A percentile compares a stretch with the other conserved stretches of the same genome.
These are phyloP conservation scores for Boletellus dicymbophilus DNA, from an alignment of 1,284 basidiomycete genomes.

Conservation along the genomic window DNA sequence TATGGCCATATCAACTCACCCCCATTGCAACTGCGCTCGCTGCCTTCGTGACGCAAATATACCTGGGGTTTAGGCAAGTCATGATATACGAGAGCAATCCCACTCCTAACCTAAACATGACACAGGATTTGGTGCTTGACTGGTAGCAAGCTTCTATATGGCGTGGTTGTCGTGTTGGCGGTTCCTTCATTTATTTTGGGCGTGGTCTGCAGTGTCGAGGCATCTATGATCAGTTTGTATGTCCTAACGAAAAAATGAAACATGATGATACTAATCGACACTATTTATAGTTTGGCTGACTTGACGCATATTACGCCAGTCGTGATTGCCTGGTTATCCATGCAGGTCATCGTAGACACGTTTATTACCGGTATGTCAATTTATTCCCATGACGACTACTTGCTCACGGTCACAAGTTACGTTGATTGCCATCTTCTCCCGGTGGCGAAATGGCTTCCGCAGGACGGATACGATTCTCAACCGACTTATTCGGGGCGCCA, in stretches of 20 bases:
- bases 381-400: not conserved
- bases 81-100: not conserved
- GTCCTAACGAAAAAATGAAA: slow-evolving; percentile 9
- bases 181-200: slow-evolving; percentile 41
- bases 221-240: slow-evolving; percentile 39
- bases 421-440: slow-evolving; percentile 37
- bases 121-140: slow-evolving; percentile 36
- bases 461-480: slow-evolving; percentile 47
- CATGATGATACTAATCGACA: not conserved
- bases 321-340: slow-evolving; percentile 40
- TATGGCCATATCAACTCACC: slow-evolving; percentile 42
- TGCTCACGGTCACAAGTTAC: slow-evolving; percentile 15
- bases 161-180: slow-evolving; percentile 35
- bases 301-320: slow-evolving; percentile 25
- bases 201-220: slow-evolving; percentile 37
- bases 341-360: slow-evolving; percentile 41
- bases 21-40: slow-evolving; percentile 43
- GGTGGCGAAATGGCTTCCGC: slow-evolving; percentile 45
- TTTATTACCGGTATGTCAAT: slow-evolving; percentile 39
- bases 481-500: slow-evolving; percentile 45
- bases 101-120: not conserved
- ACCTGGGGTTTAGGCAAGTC: not conserved
- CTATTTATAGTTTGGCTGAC: slow-evolving; percentile 24
- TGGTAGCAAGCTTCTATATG: slow-evolving; percentile 36
- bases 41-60: slow-evolving; percentile 42